phyloP scores from a whole-genome alignment of 768 basidiomycete species.

The Pleurotus eryngii region DNA sequence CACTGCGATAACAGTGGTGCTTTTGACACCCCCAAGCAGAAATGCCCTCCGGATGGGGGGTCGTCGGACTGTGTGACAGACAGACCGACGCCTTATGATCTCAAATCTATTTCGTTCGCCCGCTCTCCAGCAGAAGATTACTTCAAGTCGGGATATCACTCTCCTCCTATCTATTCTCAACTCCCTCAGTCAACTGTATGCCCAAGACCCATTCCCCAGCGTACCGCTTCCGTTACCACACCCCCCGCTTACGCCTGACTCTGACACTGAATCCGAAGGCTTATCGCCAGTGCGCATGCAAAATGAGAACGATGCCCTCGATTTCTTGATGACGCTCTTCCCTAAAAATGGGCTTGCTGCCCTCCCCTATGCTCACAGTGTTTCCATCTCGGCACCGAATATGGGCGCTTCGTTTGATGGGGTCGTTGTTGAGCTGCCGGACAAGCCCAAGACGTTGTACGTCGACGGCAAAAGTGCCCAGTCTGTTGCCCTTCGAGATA shows the following conservation, averaged over 20 bases:
- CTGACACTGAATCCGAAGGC: conserved; percentile 42
- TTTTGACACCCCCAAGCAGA: conserved; percentile 88
- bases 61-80: conserved; percentile 96
- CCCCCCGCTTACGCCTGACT: conserved; percentile 79
- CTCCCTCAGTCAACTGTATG: conserved; percentile 12
- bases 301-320: conserved; percentile 63
- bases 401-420: conserved; percentile 73
- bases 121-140: conserved; percentile 25
- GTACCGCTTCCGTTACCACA: conserved; percentile 46
- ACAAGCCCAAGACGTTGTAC: conserved; percentile 72
- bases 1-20: conserved; percentile 62
- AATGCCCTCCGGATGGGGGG: conserved; percentile 97
- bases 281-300: conserved; percentile 36
- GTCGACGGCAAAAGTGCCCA: conserved; percentile 83
- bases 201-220: conserved; percentile 42
- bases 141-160: conserved; percentile 9
- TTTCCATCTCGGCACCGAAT: conserved; percentile 67
- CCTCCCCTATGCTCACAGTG: conserved; percentile 71
- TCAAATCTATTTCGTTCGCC: conserved; percentile 41
- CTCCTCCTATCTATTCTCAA: conserved; percentile 10
- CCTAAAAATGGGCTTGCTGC: conserved; percentile 67
- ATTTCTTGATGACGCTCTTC: conserved; percentile 77
- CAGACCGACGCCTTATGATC: conserved; percentile 68
- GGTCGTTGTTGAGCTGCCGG: conserved; percentile 72
- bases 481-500: conserved; percentile 77